Base-by-base conservation (phyloP, 768 basidiomycete species). In the Boletellus ananas region DNA sequence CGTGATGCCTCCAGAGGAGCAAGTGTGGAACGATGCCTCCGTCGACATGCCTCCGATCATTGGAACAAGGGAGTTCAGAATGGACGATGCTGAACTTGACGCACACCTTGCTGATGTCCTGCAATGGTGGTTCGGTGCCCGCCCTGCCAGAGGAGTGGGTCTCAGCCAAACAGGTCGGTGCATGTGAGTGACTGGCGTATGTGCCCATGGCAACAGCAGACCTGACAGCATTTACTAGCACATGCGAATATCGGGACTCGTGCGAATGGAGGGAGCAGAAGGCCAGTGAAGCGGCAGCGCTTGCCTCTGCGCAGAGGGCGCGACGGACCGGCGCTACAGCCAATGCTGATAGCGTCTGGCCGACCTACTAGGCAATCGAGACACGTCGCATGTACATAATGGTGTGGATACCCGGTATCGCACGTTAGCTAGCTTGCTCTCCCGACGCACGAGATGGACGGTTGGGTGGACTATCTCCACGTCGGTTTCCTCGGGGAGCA, bases 251-350 rank as follows among this genome's bases (percentile, higher is more conserved):
- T 61, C 68, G 70, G 29, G 69, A 75, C 3, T 83, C 79, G 12
- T 94, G 91, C 59, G 91, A 94, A 70, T 94, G 90, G 90, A 74
- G 89, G 54, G 72, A 71, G 41, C 49, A 56, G 39, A 75, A 73
- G 54, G 82, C 81, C 20, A 56, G 66, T 50, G 80, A 81, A 42
- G 49, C 55, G 23, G 47, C 18, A 3, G 40, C 27, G 13, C 10
- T 27, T 23, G 42, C 36, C 14, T 27, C 49, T 12, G 31, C 50
- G 40, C 42, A 38, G 7, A 49, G n/a, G 34, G 21, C 6, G 40
- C 25, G 17, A 3, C 29, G 17, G 39, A 37, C 31, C 40, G 21
- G 25, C 13, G 17, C 11, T 31, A 29, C 29, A 8, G 29, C 29
- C 5, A 3, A 31, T 16, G 4, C 10, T 7, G 11, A 34, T 23